phyloP scores from a whole-genome alignment of 1,284 basidiomycete genomes.

The Microbotryum violaceum region DNA sequence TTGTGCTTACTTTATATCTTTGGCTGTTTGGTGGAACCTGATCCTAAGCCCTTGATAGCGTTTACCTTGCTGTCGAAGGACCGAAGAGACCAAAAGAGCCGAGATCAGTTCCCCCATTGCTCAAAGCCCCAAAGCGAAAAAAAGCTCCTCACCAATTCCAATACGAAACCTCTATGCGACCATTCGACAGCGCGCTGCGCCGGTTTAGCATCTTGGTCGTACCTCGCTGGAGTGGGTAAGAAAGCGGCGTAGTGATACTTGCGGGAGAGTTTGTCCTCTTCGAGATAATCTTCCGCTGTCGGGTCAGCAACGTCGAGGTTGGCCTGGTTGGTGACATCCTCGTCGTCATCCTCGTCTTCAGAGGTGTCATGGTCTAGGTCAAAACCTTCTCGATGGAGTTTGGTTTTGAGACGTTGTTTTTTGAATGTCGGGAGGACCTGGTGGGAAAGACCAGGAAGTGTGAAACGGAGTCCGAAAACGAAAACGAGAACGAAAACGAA shows the following conservation, averaged over 20 bases:
- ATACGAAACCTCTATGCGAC: not conserved
- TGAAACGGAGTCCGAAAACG: no score
- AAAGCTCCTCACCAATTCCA: conserved; percentile 8
- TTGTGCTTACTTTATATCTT: not conserved
- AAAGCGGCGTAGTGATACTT: not conserved
- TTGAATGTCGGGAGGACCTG: not conserved
- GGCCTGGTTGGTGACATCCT: not conserved
- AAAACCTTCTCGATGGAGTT: not conserved
- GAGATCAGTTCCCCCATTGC: not conserved
- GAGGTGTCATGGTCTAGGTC: conserved; percentile 2
- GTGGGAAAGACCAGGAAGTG: not conserved
- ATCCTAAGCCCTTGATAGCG: conserved; percentile 4
- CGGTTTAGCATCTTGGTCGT: not conserved
- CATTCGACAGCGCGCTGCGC: not conserved
- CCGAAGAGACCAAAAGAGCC: no score
- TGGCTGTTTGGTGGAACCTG: not conserved
- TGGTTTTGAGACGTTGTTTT: not conserved
- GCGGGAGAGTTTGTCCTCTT: not conserved
- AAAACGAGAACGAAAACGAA: no score
- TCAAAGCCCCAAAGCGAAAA: not conserved
- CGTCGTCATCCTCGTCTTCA: conserved; percentile 1
- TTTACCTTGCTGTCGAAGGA: not conserved
- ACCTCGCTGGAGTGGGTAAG: not conserved
- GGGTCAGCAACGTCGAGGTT: not conserved
- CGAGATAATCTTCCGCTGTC: conserved; percentile 8